These are phyloP conservation scores for Kockovaella imperatae DNA, from an alignment of 768 basidiomycete species.

Conservation along the genomic window DNA sequence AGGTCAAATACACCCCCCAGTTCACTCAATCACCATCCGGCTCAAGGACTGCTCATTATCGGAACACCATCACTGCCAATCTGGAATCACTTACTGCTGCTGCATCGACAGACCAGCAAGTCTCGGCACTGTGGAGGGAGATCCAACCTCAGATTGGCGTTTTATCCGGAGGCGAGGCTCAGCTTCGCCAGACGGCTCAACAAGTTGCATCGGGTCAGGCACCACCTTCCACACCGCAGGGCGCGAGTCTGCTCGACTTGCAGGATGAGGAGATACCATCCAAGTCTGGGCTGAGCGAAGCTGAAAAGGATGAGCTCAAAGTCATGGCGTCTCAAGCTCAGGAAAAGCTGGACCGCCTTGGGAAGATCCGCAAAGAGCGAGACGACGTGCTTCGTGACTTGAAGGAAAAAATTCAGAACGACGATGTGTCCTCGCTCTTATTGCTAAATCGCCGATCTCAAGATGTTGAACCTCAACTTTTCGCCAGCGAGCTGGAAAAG, in stretches of 20 bases:
- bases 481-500: slow-evolving; percentile 90
- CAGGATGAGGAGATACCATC: slow-evolving; percentile 54
- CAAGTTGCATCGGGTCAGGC: slow-evolving; percentile 50
- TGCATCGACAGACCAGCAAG: slow-evolving; percentile 66
- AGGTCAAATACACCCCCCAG: slow-evolving; percentile 62
- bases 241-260: slow-evolving; percentile 60
- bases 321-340: slow-evolving; percentile 43
- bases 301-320: slow-evolving; percentile 66
- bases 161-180: slow-evolving; percentile 48
- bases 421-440: slow-evolving; percentile 92
- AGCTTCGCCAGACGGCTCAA: slow-evolving; percentile 41
- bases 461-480: slow-evolving; percentile 74
- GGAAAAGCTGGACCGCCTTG: slow-evolving; percentile 59
- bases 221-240: slow-evolving; percentile 37
- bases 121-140: slow-evolving; percentile 62
- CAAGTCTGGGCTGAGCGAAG: slow-evolving; percentile 48
- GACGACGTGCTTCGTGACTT: slow-evolving; percentile 82
- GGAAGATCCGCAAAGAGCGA: slow-evolving; percentile 76
- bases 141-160: slow-evolving; percentile 60
- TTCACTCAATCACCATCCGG: slow-evolving; percentile 84
- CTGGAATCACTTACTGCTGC: slow-evolving; percentile 66
- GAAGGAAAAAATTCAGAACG: slow-evolving; percentile 94
- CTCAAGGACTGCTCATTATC: slow-evolving; percentile 58
- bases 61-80: slow-evolving; percentile 74
- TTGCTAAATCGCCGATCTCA: slow-evolving; percentile 81